Percentiles rank a stretch among this genome's conserved stretches.
Conservation (phyloP, 2,329 filamentous ascomycete genomes). For the Raffaelea deltoideospora region DNA sequence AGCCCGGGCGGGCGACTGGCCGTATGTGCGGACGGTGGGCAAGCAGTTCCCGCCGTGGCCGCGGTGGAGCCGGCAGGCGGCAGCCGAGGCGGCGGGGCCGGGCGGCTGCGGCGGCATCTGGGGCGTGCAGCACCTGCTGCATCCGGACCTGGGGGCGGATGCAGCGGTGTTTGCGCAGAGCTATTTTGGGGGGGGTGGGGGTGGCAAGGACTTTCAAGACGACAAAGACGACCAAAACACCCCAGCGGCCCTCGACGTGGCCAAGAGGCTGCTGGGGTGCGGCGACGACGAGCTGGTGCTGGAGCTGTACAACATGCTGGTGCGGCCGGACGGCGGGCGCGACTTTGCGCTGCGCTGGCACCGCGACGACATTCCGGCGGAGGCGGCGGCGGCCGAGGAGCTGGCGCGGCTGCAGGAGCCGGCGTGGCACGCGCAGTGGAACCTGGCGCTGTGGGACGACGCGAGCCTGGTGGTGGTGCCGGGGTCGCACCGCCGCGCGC, state of each 20-base stretch:
- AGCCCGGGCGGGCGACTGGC: conserved; percentile 61
- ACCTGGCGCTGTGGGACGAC: conserved; percentile 67
- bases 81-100: conserved; percentile 16
- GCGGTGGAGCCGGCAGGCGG: conserved; percentile 27
- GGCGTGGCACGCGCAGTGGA: conserved; percentile 73
- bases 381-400: conserved; percentile 53
- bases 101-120: conserved; percentile 47
- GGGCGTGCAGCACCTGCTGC: conserved; percentile 76
- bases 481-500: conserved; percentile 54
- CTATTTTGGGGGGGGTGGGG: conserved; percentile 53
- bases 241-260: conserved; percentile 48
- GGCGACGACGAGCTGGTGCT: conserved; percentile 55
- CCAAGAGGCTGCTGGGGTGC: conserved; percentile 45
- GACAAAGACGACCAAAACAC: no score
- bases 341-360: conserved; percentile 75
- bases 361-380: conserved; percentile 63
- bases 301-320: conserved; percentile 78
- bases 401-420: conserved; percentile 36
- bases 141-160: conserved; percentile 48
- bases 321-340: conserved; percentile 46
- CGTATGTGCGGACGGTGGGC: conserved; percentile 65
- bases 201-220: no score
- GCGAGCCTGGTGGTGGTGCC: conserved; percentile 61
- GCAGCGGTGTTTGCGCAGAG: conserved; percentile 44
- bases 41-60: conserved; percentile 88